A percentile compares a stretch with the other conserved stretches of the same genome.
These are phyloP conservation scores for Phlebopus sp. DNA, from an alignment of 1,284 basidiomycete species.

Conservation along the genomic window DNA sequence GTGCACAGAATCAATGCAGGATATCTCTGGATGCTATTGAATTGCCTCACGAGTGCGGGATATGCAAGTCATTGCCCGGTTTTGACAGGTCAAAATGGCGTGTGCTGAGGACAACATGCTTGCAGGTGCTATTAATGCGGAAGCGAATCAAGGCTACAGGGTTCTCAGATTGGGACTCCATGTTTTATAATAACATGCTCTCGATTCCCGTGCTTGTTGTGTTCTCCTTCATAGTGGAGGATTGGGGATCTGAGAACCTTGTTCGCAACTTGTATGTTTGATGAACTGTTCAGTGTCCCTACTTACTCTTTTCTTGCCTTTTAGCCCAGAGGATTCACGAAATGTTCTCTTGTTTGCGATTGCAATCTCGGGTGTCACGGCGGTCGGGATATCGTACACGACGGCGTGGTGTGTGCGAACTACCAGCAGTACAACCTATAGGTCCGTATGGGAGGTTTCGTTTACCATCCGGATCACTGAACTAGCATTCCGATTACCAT, in stretches of 20 bases:
- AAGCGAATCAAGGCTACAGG: slow-evolving; percentile 97
- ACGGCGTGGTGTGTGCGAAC: slow-evolving; percentile 98
- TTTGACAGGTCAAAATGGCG: slow-evolving; percentile 6
- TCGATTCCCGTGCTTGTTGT: slow-evolving; percentile 88
- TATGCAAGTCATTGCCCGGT: slow-evolving; percentile 62
- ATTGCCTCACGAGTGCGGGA: slow-evolving; percentile 88
- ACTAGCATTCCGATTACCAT: slow-evolving; percentile 8
- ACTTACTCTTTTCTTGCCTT: slow-evolving; percentile 5
- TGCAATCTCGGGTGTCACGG: slow-evolving; percentile 93
- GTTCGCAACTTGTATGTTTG: slow-evolving; percentile 70
- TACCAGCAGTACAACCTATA: slow-evolving; percentile 97
- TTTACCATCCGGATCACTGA: background rate
- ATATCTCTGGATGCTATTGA: slow-evolving; percentile 95
- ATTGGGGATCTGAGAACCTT: slow-evolving; percentile 86
- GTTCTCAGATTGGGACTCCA: slow-evolving; percentile 99
- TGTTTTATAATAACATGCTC: slow-evolving; percentile 99
- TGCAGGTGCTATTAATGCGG: slow-evolving; percentile 89
- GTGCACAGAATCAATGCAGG: slow-evolving; percentile 72
- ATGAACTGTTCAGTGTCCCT: slow-evolving; percentile 2
- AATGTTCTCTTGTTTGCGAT: slow-evolving; percentile 84
- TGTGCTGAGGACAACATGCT: background rate
- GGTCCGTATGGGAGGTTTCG: slow-evolving; percentile 40
- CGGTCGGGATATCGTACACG: slow-evolving; percentile 96
- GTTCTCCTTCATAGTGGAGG: slow-evolving; percentile 85
- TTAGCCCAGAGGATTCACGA: slow-evolving; percentile 82